These are phyloP conservation scores for Ophiocytium majus DNA, from an alignment of 352 stramenopile genomes.

Conservation along the genomic window DNA sequence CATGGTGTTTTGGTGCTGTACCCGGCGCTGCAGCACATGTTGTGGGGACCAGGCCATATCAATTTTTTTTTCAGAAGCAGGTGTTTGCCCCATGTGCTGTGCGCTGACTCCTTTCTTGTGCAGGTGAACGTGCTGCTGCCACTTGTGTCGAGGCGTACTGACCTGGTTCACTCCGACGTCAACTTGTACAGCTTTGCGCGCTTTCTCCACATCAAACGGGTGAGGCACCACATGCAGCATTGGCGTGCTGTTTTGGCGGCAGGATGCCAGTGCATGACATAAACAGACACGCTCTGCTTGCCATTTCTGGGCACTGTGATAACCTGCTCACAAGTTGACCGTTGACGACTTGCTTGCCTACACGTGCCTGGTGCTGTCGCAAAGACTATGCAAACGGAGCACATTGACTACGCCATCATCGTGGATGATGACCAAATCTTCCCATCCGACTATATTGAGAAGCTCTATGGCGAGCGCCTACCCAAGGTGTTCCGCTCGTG, in stretches of 20 bases:
- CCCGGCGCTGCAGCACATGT: too few relatives aligned
- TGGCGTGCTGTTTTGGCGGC: not conserved
- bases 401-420: slow-evolving; percentile 20
- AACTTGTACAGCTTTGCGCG: slow-evolving; percentile 10
- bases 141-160: not conserved
- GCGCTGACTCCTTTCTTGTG: not conserved
- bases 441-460: not conserved
- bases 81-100: too few relatives aligned
- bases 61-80: too few relatives aligned
- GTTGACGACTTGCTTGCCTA: not conserved
- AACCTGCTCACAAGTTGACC: not conserved
- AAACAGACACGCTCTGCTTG: not conserved
- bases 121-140: not conserved
- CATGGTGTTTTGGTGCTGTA: too few relatives aligned
- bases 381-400: slow-evolving; percentile 1
- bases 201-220: not conserved
- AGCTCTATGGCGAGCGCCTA: not conserved
- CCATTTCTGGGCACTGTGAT: not conserved
- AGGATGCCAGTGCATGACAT: not conserved
- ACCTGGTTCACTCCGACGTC: not conserved
- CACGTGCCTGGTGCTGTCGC: not conserved
- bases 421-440: slow-evolving; percentile 17
- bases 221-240: not conserved
- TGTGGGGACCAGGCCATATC: too few relatives aligned
- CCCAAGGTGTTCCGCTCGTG: slow-evolving; percentile 7